phyloP scores from a whole-genome alignment of 2,329 filamentous ascomycete genomes.

The Coleophoma crateriformis region DNA sequence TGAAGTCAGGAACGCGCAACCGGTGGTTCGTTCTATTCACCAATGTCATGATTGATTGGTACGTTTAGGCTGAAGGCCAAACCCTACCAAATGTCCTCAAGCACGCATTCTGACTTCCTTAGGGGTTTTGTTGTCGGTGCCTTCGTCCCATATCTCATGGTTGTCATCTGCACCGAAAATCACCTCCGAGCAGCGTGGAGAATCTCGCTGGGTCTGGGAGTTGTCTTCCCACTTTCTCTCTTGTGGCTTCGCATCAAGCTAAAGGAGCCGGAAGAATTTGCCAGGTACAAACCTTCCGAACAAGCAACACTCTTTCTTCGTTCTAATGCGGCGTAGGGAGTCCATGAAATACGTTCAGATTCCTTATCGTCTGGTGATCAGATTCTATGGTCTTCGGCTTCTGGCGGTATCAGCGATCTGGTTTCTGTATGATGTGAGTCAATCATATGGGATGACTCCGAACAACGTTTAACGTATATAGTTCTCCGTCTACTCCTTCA shows the following conservation, averaged over 20 bases:
- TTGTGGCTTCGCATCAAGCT: slow-evolving; percentile 68
- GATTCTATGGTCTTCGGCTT: slow-evolving; percentile 72
- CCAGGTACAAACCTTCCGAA: slow-evolving; percentile 22
- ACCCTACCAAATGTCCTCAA: too few species aligned
- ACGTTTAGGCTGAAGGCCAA: too few species aligned
- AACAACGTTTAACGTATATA: slow-evolving; percentile 21
- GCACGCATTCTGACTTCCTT: too few species aligned
- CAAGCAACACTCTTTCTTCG: background rate
- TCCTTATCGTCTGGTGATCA: slow-evolving; percentile 48
- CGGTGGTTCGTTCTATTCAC: slow-evolving; percentile 90
- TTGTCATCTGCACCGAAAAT: slow-evolving; percentile 43
- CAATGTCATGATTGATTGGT: slow-evolving; percentile 74
- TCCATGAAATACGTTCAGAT: slow-evolving; percentile 37
- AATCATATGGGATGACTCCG: background rate
- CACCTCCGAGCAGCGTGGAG: slow-evolving; percentile 77
- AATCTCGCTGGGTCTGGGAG: slow-evolving; percentile 70
- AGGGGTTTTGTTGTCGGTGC: slow-evolving; percentile 76
- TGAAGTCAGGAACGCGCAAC: slow-evolving; percentile 77
- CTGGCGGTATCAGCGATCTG: slow-evolving; percentile 67
- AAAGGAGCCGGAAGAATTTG: slow-evolving; percentile 74
- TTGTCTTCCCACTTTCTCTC: slow-evolving; percentile 70
- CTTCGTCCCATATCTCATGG: slow-evolving; percentile 66
- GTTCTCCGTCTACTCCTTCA: slow-evolving; percentile 81
- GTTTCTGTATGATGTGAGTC: slow-evolving; percentile 71
- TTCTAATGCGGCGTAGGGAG: slow-evolving; percentile 19